Evolutionary conservation across 1,284 basidiomycete genomes (phyloP).

Genomic region (Ganoderma sinense): DNA sequence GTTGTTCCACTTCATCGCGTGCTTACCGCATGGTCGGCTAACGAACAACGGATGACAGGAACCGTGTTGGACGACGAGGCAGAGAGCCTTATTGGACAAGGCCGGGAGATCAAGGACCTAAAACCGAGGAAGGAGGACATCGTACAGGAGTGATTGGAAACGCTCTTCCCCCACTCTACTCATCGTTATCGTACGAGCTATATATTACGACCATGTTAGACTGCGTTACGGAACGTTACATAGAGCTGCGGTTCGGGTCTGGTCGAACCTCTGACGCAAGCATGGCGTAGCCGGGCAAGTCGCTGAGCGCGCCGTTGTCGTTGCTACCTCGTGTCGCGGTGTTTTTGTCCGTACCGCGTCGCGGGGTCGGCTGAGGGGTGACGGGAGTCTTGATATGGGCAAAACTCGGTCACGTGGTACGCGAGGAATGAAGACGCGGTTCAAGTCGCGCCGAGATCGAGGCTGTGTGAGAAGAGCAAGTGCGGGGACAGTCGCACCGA

Average conservation of each 20-base stretch:
- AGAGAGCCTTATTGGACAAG: slow-evolving; percentile 76
- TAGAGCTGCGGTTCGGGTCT: neutral
- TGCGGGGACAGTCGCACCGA: neutral
- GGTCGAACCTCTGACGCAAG: neutral
- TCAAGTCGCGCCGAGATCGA: slow-evolving; percentile 7
- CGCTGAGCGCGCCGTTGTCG: neutral
- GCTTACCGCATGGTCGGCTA: neutral
- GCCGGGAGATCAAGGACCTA: slow-evolving; percentile 73
- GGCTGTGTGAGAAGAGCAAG: neutral
- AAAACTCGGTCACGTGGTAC: slow-evolving; percentile 31
- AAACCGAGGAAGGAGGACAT: slow-evolving; percentile 89
- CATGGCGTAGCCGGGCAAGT: neutral
- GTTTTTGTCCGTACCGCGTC: neutral
- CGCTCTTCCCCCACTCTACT: slow-evolving; percentile 17
- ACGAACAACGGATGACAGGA: slow-evolving; percentile 46
- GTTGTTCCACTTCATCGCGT: too few species aligned
- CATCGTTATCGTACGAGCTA: slow-evolving; percentile 24
- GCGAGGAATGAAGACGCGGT: slow-evolving; percentile 27
- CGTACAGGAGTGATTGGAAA: slow-evolving; percentile 67
- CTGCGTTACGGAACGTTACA: neutral
- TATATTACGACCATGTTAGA: slow-evolving; percentile 19
- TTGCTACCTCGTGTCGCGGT: slow-evolving; percentile 1
- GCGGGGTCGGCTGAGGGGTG: neutral
- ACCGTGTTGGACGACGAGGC: slow-evolving; percentile 80
- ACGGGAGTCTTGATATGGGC: slow-evolving; percentile 18